Conservation (phyloP, 805 yeast genomes). For the Pichia thaimueangensis region DNA sequence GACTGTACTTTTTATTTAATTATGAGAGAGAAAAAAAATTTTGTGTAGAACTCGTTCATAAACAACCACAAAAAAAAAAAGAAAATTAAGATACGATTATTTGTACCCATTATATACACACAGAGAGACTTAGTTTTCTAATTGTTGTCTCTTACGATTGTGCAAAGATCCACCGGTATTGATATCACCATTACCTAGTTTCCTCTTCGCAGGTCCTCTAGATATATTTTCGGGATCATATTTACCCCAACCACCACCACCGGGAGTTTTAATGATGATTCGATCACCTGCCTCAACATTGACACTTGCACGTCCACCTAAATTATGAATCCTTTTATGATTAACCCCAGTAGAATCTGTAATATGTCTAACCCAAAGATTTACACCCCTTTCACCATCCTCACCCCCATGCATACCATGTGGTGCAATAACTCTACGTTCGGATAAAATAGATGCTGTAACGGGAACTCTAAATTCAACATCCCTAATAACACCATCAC, state of each 20-base stretch:
- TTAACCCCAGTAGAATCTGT: conserved; percentile 26
- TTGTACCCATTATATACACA: too few species aligned
- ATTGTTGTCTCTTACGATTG: conserved; percentile 26
- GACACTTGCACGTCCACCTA: conserved; percentile 71
- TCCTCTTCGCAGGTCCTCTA: conserved; percentile 4
- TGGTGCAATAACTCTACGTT: conserved; percentile 79
- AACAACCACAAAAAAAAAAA: too few species aligned
- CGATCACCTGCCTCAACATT: conserved; percentile 56
- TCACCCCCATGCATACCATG: conserved; percentile 82
- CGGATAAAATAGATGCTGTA: conserved; percentile 76
- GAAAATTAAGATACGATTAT: too few species aligned
- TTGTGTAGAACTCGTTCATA: too few species aligned
- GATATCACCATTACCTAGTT: conserved; percentile 8
- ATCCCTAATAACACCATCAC: conserved; percentile 82
- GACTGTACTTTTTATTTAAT: background rate
- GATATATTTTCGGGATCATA: background rate
- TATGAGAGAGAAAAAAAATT: too few species aligned
- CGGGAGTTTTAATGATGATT: conserved; percentile 66
- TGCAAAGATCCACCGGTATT: conserved; percentile 29
- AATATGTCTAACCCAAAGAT: conserved; percentile 40
- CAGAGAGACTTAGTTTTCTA: conserved; percentile 23
- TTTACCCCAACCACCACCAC: conserved; percentile 77
- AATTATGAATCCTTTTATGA: conserved; percentile 36
- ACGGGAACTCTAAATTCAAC: conserved; percentile 70
- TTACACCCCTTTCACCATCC: conserved; percentile 67